A percentile compares a stretch with the other conserved stretches of the same genome.
Evolutionary conservation across 352 stramenopile species (phyloP).

Genomic region (Thalassiosira exigua): DNA sequence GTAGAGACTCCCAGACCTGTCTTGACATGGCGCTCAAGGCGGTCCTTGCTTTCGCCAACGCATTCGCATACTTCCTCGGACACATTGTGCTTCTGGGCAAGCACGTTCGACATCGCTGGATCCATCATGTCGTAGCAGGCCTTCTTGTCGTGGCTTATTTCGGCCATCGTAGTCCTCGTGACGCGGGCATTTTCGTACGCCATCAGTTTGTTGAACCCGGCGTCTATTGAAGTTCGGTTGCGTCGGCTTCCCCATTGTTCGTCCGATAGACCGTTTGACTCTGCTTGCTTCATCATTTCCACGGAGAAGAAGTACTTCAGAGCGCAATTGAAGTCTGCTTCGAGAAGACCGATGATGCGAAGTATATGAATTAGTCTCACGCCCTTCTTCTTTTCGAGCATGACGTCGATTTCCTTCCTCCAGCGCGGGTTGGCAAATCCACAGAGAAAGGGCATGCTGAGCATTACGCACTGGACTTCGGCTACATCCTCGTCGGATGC

Average conservation of each 20-base stretch:
- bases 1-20: constrained; percentile 2
- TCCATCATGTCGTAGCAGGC: constrained; percentile 8
- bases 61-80: background rate
- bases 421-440: constrained; percentile 22
- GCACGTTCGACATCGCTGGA: background rate
- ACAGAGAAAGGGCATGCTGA: constrained; percentile 27
- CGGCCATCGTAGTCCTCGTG: constrained; percentile 20
- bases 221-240: constrained; percentile 1
- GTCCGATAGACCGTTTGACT: background rate
- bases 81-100: background rate
- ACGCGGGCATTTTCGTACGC: constrained; percentile 15
- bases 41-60: background rate
- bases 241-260: constrained; percentile 2
- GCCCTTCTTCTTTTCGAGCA: constrained; percentile 50
- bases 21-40: background rate
- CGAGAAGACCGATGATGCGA: constrained; percentile 53
- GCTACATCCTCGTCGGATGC: constrained; percentile 5
- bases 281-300: constrained; percentile 2
- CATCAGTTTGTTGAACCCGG: constrained; percentile 1
- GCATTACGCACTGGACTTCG: constrained; percentile 9
- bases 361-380: constrained; percentile 43
- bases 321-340: constrained; percentile 43
- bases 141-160: background rate
- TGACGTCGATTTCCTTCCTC: constrained; percentile 34
- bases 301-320: constrained; percentile 25